A percentile compares a stretch with the other conserved stretches of the same genome.
These are phyloP conservation scores for Plasmodium chabaudi DNA, from an alignment of 169 alveolate genomes.

Conservation along the genomic window DNA sequence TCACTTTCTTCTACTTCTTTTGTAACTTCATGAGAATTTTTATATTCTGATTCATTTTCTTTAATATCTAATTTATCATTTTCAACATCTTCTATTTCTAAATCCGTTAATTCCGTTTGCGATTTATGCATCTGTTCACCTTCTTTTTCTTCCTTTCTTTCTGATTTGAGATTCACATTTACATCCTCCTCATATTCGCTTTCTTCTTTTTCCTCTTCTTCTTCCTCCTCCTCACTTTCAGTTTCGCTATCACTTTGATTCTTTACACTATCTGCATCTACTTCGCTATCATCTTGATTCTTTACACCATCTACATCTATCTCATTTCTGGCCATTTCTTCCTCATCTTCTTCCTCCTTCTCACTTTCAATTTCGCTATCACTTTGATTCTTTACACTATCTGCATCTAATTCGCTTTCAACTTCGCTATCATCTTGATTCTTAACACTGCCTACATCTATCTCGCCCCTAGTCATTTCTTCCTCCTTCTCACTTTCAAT, in stretches of 20 bases:
- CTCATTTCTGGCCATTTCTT: neutral
- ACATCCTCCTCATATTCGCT: neutral
- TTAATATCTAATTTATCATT: too few relatives aligned
- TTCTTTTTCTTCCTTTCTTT: too few relatives aligned
- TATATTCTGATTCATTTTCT: neutral
- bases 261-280: neutral
- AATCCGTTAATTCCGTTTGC: too few relatives aligned
- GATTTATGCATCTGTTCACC: too few relatives aligned
- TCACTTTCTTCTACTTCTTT: neutral
- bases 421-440: too few relatives aligned
- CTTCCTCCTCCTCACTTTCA: too few relatives aligned
- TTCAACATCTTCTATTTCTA: too few relatives aligned
- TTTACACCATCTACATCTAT: neutral
- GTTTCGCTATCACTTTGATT: neutral
- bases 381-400: neutral
- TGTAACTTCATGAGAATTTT: neutral
- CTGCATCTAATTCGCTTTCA: neutral
- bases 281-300: neutral
- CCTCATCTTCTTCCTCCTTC: too few relatives aligned
- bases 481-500: neutral
- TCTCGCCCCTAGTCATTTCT: too few relatives aligned
- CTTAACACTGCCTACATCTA: too few relatives aligned
- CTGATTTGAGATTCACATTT: too few relatives aligned
- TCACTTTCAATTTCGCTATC: neutral
- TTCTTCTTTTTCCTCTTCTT: neutral